Conservation (phyloP, 805 yeast species). For the Candida argentea region DNA sequence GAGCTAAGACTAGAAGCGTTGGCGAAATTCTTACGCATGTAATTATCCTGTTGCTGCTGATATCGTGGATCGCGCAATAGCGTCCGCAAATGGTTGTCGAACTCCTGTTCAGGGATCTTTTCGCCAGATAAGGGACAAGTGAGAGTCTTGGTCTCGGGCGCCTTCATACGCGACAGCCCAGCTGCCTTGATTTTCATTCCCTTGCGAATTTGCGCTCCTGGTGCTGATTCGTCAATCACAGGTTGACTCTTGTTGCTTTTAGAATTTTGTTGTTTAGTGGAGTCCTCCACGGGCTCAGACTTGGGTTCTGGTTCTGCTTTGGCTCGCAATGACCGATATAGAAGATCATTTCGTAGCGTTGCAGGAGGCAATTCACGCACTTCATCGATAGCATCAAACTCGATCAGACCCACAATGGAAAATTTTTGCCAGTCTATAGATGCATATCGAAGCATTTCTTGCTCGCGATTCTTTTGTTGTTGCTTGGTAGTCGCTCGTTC, state of each 20-base stretch:
- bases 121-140: constrained; percentile 76
- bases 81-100: constrained; percentile 60
- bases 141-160: constrained; percentile 24
- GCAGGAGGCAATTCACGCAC: constrained; percentile 49
- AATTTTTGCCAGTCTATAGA: constrained; percentile 87
- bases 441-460: constrained; percentile 44
- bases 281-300: constrained; percentile 4
- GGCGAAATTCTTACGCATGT: constrained; percentile 43
- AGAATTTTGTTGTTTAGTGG: constrained; percentile 1
- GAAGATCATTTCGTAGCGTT: constrained; percentile 44
- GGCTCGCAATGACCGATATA: constrained; percentile 50
- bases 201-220: constrained; percentile 16
- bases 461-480: constrained; percentile 25
- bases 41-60: constrained; percentile 55
- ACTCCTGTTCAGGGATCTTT: constrained; percentile 57
- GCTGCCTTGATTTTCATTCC: constrained; percentile 62
- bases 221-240: constrained; percentile 6
- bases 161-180: constrained; percentile 52
- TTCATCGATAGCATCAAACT: constrained; percentile 51
- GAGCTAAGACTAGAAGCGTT: constrained; percentile 39
- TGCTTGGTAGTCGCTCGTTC: constrained; percentile 19
- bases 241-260: constrained; percentile 1
- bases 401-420: constrained; percentile 56
- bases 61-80: constrained; percentile 71
- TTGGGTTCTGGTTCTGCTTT: constrained; percentile 29